Evolutionary conservation across 192 early-diverging fungal species (phyloP), one percentile per base, ranked within the genome.

Genomic region (Neocallimastix lanati): DNA sequence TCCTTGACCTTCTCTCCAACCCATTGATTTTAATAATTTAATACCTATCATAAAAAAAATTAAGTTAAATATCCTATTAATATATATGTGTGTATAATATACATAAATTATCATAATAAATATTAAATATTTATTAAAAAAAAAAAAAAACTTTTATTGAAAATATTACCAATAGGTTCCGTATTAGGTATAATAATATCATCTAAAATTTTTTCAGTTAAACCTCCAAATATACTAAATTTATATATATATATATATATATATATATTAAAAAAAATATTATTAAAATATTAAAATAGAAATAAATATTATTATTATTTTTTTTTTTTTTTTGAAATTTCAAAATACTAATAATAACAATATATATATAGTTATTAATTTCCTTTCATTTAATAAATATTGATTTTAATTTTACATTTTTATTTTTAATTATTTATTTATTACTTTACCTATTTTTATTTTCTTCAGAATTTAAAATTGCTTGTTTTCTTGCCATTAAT

Each of bases 1-100:
- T 2, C 92, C 93, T 79, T 95, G 93, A 9, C 95, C 95, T 40
- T 93, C 89, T 77, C 91, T 88, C 94, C 94, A 96, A 0, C 95
- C 95, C 95, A 97, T 94, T 76, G 87, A 84, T 21, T 89, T 83
- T 82, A 98, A 83, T 12, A 98, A 81, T 50, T 86, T 86, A 28
- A 90, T 79, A 28, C 93, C 93, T 29, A 86, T 85, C 13, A 87
- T 81, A 21, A 92, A 92, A 4, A 86, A 85, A 29, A 94, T 82
- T 30, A 93, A 81, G 77, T 91, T 88, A 35, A 88, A 85, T 50
- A 90, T 83, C 40, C 91, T 81, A 35, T 77, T 36, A 9, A 36
- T 36, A 36, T 36, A 36, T 36, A 9, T 77, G 12, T 35, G 12
- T 28, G 2, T 28, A 50, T 28, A 12, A 18, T 15, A n/a, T n/a